phyloP scores from a whole-genome alignment of 768 basidiomycete species.

The Suillus subalutaceus region DNA sequence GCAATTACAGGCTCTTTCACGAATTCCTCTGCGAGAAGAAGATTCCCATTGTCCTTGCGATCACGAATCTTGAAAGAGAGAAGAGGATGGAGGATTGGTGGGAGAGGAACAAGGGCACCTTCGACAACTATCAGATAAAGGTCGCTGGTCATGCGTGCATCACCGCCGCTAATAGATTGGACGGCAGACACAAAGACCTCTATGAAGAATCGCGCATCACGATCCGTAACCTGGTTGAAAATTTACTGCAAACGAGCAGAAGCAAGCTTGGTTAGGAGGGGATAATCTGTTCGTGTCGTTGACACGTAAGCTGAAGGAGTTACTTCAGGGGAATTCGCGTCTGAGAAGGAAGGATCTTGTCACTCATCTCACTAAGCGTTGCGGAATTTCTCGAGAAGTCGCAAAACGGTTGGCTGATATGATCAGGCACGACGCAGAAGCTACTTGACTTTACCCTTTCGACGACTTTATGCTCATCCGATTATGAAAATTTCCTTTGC shows the following conservation, averaged over 20 bases:
- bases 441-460: neutral
- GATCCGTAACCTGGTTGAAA: neutral
- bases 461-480: neutral
- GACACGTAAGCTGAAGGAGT: constrained; percentile 13
- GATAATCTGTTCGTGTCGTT: constrained; percentile 21
- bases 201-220: neutral
- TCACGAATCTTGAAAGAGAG: constrained; percentile 35
- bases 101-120: constrained; percentile 22
- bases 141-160: constrained; percentile 36
- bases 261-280: constrained; percentile 12
- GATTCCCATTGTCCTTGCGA: constrained; percentile 35
- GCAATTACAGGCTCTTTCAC: constrained; percentile 38
- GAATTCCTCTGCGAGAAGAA: constrained; percentile 41
- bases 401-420: constrained; percentile 26
- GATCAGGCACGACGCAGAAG: constrained; percentile 19
- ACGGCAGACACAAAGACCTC: neutral
- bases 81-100: constrained; percentile 25
- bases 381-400: constrained; percentile 28
- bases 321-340: constrained; percentile 17
- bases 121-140: constrained; percentile 28
- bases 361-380: constrained; percentile 26
- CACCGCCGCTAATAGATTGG: constrained; percentile 29
- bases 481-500: neutral
- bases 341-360: constrained; percentile 23
- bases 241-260: neutral